Conservation (phyloP, 179 eudicot species). For the Drosera spatulata region DNA sequence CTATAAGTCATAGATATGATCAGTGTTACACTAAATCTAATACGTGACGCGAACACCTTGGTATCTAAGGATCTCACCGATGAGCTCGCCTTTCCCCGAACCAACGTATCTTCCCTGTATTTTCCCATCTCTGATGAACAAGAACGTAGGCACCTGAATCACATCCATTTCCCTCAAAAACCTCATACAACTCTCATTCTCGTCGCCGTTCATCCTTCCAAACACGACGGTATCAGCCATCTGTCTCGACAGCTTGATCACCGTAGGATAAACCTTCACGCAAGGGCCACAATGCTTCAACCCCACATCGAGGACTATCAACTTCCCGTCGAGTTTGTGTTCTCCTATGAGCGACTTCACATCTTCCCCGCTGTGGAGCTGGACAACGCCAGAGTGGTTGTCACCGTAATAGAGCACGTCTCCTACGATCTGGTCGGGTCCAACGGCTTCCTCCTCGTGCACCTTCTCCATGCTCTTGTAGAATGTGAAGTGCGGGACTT, state of each 20-base stretch:
- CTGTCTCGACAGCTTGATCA: slow-evolving; percentile 69
- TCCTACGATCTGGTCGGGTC: slow-evolving; percentile 59
- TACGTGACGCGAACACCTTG: slow-evolving; percentile 96
- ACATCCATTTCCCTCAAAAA: slow-evolving; percentile 88
- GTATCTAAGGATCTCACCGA: slow-evolving; percentile 94
- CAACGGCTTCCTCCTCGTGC: slow-evolving; percentile 84
- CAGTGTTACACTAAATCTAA: neutral
- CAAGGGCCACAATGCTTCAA: slow-evolving; percentile 99
- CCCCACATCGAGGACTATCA: slow-evolving; percentile 87
- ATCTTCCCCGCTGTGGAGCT: slow-evolving; percentile 73
- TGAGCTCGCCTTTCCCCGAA: slow-evolving; percentile 90
- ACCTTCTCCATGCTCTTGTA: slow-evolving; percentile 80
- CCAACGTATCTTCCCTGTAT: slow-evolving; percentile 92
- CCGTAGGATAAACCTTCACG: slow-evolving; percentile 95
- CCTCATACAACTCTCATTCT: slow-evolving; percentile 85
- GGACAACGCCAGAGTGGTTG: slow-evolving; percentile 66
- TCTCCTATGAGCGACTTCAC: slow-evolving; percentile 50
- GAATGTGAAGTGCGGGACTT: slow-evolving; percentile 81
- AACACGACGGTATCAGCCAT: slow-evolving; percentile 75
- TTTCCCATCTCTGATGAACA: slow-evolving; percentile 82
- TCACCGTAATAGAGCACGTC: slow-evolving; percentile 95
- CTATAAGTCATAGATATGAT: too few relatives aligned
- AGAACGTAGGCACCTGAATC: slow-evolving; percentile 81
- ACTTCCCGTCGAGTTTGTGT: slow-evolving; percentile 46
- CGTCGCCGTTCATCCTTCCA: slow-evolving; percentile 95